phyloP scores from a whole-genome alignment of 2,329 filamentous ascomycete species.

The Erysiphe neolycopersici region DNA sequence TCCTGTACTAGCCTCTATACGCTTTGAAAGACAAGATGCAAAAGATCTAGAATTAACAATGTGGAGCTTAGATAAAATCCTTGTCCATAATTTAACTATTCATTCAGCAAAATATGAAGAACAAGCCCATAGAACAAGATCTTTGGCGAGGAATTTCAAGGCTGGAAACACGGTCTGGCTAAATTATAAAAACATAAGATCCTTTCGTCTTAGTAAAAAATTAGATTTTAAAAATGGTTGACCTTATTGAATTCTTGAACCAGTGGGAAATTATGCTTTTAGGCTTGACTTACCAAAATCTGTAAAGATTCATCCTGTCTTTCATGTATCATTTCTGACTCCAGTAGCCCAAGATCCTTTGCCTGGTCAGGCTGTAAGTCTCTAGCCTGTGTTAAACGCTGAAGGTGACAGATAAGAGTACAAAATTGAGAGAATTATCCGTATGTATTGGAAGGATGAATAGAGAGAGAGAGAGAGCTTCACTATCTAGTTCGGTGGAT shows the following conservation, averaged over 20 bases:
- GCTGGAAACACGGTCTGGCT: not conserved
- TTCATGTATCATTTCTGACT: slow-evolving; percentile 1
- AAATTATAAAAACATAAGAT: slow-evolving; percentile 1
- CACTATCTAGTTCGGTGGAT: not conserved
- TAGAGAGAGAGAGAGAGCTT: too few relatives aligned
- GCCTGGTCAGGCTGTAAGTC: not conserved
- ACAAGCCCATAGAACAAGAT: not conserved
- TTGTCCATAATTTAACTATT: not conserved
- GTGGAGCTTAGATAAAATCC: not conserved
- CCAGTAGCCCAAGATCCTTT: not conserved
- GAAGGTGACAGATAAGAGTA: not conserved
- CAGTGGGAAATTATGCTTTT: not conserved
- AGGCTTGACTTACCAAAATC: not conserved
- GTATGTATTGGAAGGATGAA: not conserved
- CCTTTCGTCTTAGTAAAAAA: not conserved
- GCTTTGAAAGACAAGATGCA: not conserved
- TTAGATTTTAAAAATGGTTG: not conserved
- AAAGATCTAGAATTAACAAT: not conserved
- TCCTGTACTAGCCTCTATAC: not conserved
- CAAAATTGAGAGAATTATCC: not conserved
- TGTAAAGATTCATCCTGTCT: slow-evolving; percentile 1
- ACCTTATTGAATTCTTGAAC: not conserved
- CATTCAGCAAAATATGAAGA: not conserved
- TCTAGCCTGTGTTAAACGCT: not conserved
- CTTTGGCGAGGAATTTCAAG: not conserved